phyloP scores from a whole-genome alignment of 1,284 basidiomycete genomes.

The Gymnopus androsaceus region DNA sequence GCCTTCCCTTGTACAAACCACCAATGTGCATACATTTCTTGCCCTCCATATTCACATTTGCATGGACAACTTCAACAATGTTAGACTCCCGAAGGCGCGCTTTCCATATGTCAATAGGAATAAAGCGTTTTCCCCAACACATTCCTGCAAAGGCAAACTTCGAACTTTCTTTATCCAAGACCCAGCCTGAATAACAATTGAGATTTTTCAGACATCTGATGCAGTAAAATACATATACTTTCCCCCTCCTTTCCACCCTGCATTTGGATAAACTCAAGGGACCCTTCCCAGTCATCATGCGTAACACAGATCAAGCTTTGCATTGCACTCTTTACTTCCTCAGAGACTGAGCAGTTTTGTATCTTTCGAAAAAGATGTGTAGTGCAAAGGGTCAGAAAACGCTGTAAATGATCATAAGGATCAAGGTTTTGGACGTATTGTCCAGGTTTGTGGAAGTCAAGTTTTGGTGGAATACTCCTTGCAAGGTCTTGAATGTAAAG shows the following conservation, averaged over 20 bases:
- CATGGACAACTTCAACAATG: slow-evolving; percentile 16
- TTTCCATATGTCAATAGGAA: slow-evolving; percentile 17
- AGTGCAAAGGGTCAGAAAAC: slow-evolving; percentile 18
- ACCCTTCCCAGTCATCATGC: slow-evolving; percentile 18
- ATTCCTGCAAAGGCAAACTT: slow-evolving; percentile 18
- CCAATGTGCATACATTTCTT: slow-evolving; percentile 16
- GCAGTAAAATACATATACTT: slow-evolving; percentile 3
- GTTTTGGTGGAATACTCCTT: neutral
- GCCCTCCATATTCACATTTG: slow-evolving; percentile 19
- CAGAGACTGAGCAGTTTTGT: slow-evolving; percentile 4
- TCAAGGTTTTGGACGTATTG: slow-evolving; percentile 12
- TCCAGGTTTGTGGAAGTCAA: slow-evolving; percentile 17
- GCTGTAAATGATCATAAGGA: slow-evolving; percentile 19
- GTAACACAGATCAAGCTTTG: slow-evolving; percentile 16
- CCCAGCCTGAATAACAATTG: slow-evolving; percentile 14
- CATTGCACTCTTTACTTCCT: slow-evolving; percentile 14
- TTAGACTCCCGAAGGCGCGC: slow-evolving; percentile 11
- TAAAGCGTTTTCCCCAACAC: slow-evolving; percentile 20
- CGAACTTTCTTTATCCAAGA: slow-evolving; percentile 14
- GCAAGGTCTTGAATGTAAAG: slow-evolving; percentile 16
- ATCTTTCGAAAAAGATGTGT: slow-evolving; percentile 18
- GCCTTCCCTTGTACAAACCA: slow-evolving; percentile 10
- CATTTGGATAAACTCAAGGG: slow-evolving; percentile 6
- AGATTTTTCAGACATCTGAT: neutral
- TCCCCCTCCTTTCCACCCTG: slow-evolving; percentile 14